Base-by-base conservation (phyloP, 495 filamentous ascomycete genomes). In the Aspergillus steynii region DNA sequence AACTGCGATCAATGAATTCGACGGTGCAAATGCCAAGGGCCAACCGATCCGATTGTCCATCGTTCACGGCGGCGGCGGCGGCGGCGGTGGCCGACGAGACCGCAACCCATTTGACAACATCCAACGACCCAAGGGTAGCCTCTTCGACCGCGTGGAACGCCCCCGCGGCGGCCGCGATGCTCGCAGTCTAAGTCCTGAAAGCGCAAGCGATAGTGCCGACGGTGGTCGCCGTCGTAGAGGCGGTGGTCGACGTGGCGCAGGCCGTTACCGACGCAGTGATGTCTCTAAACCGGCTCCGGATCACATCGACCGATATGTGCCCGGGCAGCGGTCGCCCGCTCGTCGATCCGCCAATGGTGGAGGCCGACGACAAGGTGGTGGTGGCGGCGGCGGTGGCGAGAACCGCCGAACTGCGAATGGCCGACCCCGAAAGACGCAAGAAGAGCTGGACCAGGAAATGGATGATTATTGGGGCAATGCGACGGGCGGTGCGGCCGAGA, bases 401-500 rank as follows among this genome's bases (percentile, higher is more conserved):
- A 73, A 69, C 51, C 77, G 71, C 55, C 75, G 71, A 53, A 59
- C 67, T 42, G 73, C 64, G 58, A 85, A 86, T 49, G 79, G 74
- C 29, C 83, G 94, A 54, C 88, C 88, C 2, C 89, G 85, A 71
- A 97, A 96, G 85, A 97, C 93, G 5, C 90, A 92, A 54, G 91
- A 96, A 65, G 90, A 98, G 69, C 79, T 98, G 46, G 94, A 98
- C 69, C 88, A 89, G 42, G 94, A 98, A 78, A 98, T 98, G 94
- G 93, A 86, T 37, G 91, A 96, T 68, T 98, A 98, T 75, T 98
- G 90, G 80, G 82, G 83, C 42, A 71, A 71, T 29, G 69, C 75
- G 25, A 77, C 73, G 27, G 72, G 68, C n/a, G 71, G 66, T 50
- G 56, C 68, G 48, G 65, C 68, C 25, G 72, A 67, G 4, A 65